phyloP scores from a whole-genome alignment of 495 filamentous ascomycete genomes.

The Penicillium bovifimosum region DNA sequence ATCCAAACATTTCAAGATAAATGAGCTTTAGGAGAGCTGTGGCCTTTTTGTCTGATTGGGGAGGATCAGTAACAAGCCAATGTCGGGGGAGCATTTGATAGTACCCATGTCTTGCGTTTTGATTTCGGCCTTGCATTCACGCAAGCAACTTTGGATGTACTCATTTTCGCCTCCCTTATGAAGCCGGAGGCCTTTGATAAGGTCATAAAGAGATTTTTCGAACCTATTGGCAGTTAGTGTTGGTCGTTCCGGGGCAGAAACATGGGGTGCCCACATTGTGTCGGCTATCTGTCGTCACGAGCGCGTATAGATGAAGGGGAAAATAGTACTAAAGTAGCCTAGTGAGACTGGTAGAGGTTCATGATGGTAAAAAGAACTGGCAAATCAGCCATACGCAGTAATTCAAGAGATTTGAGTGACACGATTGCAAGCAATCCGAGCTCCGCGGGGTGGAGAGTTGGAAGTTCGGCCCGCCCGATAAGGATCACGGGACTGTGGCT shows the following conservation, averaged over 20 bases:
- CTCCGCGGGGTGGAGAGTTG: conserved; percentile 9
- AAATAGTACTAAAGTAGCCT: background rate
- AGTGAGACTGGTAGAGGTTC: background rate
- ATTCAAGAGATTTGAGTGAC: background rate
- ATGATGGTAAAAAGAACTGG: background rate
- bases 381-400: background rate
- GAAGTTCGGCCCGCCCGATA: conserved; percentile 10
- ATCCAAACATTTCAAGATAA: conserved; percentile 97
- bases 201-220: conserved; percentile 97
- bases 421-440: background rate
- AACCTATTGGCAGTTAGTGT: conserved; percentile 57
- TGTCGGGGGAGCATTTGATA: background rate
- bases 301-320: background rate
- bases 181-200: conserved; percentile 89
- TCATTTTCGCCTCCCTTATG: conserved; percentile 91
- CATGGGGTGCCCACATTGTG: conserved; percentile 10
- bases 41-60: conserved; percentile 75
- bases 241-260: background rate
- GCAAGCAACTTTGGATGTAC: conserved; percentile 84
- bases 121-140: conserved; percentile 91
- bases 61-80: conserved; percentile 17
- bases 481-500: conserved; percentile 22
- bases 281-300: background rate
- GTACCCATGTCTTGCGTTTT: conserved; percentile 85
- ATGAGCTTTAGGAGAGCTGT: conserved; percentile 91